Base-by-base conservation (phyloP, 495 filamentous ascomycete genomes). In the Glonium stellatum region DNA sequence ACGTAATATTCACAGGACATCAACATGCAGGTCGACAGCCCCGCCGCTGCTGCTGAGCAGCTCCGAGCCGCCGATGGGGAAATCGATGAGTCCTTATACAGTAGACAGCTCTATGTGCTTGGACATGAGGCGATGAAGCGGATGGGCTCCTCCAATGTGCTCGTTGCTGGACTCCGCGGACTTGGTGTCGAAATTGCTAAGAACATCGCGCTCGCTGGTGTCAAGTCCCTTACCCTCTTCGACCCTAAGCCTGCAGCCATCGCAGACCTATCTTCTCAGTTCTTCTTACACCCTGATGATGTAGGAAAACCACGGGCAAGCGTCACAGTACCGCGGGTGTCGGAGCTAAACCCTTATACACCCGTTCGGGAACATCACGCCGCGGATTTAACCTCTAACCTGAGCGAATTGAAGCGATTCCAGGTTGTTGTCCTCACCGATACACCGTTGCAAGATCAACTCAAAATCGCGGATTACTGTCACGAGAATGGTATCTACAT, bases 71-170 rank as follows among this genome's bases (percentile, higher is more conserved):
- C 73, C 49, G 71, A 72, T 23, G 76, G 75, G 68, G 82, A 95
- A 65, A 97, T 99, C 76, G 95, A 99, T 72, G 95, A 99, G 76
- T 89, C 88, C 54, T 82, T 99, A 63, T 99, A 99, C 80, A 96
- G 91, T 74, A 84, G 95, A 58, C 95, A 99, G 76, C 89, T 99
- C 77, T 87, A 98, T 73, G 93, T 98, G 54, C 84, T 99, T 59
- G 95, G 95, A 34, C 95, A 97, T 75, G 95, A 99, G 78, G 95
- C 95, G 55, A 99, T 99, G 95, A 97, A 95, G 78, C 88, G 92
- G 57, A 99, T 99, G 95, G 82, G 91, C 71, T 87, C 90, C 52
- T 97, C 95, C 21, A 91, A 97, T 72, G 84, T 99, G 47, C 87
- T 99, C 19, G 82, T 99, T 54, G 88, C 90, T 54, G 95, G 95